Evolutionary conservation across 306 rosid species (phyloP), one percentile per base, ranked within the genome.

Genomic region (Malus domestica): DNA sequence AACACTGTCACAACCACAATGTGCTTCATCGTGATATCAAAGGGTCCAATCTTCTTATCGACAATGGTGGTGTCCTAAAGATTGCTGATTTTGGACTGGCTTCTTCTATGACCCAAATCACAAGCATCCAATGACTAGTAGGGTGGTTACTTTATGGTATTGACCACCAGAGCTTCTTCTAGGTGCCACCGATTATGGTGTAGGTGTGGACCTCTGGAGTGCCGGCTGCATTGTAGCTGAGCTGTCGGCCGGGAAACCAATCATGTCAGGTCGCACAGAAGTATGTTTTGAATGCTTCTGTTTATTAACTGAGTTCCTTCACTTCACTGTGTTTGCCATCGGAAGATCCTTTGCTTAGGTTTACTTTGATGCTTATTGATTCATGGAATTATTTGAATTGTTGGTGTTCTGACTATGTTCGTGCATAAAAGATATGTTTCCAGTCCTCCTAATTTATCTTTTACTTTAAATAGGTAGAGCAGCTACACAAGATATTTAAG

Each of bases 31-130:
- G 96, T 25, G 98, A 93, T 82, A 88, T 93, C 70, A 93, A 93
- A 87, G 96, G 98, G 15, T 93, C 98, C 18, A 93, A 93, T 79
- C 98, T 93, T 79, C 94, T 93, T 30, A 83, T 93, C 81, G 95
- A 88, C 76, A 89, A 86, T 49, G 98, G 87, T 20, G 98, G 98
- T 83, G 75, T 84, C 78, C 91, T 93, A 49, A 89, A 83, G 85
- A 90, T 93, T 81, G 98, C 98, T 78, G 98, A 93, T 89, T 93
- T 93, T 81, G 98, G 96, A 59, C 80, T 93, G 84, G 98, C 98
- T 76, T 90, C 20, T 85, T 82, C 80, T 93, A 86, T 81, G 93
- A 90, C 77, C 98, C 96, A 32, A 89, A 88, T 82, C 92, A 90
- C 71, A 90, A 82, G 89, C 96, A 86, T 23, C 98, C 96, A 11